Evolutionary conservation across 768 basidiomycete species (phyloP).

Genomic region (Russula olivacea): DNA sequence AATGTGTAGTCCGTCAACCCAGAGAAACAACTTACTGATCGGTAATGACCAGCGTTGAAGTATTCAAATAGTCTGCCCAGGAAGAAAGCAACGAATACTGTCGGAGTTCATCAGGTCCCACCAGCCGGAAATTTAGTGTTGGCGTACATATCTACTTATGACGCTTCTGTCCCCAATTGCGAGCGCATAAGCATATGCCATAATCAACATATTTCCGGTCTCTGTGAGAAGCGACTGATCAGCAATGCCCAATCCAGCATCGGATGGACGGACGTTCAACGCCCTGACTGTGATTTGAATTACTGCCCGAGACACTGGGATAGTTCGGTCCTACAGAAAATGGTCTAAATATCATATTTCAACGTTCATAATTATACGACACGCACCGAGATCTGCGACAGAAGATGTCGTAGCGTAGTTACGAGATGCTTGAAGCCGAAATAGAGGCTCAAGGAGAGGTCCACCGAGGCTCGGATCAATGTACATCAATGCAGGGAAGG

Average conservation of each 20-base stretch:
- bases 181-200: slow-evolving; percentile 31
- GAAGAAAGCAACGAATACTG: slow-evolving; percentile 30
- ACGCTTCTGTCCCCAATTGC: slow-evolving; percentile 27
- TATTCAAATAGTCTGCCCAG: slow-evolving; percentile 32
- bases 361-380: not conserved
- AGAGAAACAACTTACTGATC: slow-evolving; percentile 47
- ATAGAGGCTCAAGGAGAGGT: slow-evolving; percentile 22
- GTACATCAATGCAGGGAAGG: slow-evolving; percentile 49
- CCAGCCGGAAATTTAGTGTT: no score
- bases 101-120: not conserved
- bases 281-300: not conserved
- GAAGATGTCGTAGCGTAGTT: not conserved
- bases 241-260: not conserved
- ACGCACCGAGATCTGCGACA: slow-evolving; percentile 21
- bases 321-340: slow-evolving; percentile 2
- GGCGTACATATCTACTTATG: slow-evolving; percentile 26
- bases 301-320: slow-evolving; percentile 5
- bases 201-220: slow-evolving; percentile 35
- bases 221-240: slow-evolving; percentile 18
- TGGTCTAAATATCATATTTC: not conserved
- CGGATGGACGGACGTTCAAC: slow-evolving; percentile 13
- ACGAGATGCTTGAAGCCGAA: slow-evolving; percentile 10
- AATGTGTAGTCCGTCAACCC: slow-evolving; percentile 37
- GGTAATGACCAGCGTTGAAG: slow-evolving; percentile 44
- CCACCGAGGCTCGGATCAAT: slow-evolving; percentile 45